Base-by-base conservation (phyloP, 2,329 filamentous ascomycete species). In the Metarhizium robertsii region DNA sequence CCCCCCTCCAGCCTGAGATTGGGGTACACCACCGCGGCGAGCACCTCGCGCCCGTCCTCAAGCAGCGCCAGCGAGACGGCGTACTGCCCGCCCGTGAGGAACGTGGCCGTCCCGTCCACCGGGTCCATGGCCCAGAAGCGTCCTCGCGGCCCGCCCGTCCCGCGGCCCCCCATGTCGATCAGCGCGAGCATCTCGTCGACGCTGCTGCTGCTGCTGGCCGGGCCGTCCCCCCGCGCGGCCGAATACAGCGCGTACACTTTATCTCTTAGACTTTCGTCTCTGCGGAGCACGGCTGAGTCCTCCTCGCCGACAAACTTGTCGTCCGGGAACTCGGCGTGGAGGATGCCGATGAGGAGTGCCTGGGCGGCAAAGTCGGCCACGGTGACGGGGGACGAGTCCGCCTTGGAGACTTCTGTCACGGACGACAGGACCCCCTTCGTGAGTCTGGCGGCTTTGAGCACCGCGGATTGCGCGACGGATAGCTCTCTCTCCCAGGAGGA, bases 321-420 rank as follows among this genome's bases (percentile, higher is more conserved):
- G 2, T 67, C 59, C 0, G 81, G 81, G 60, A 82, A 85, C 50
- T 67, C 72, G 32, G 68, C 66, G 62, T 77, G 79, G 49, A 85
- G 69, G 32, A 79, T 76, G 55, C 72, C 73, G 61, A 84, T 84
- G 61, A 86, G 74, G 40, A 85, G 71, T 10, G 82, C 81, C 65
- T 86, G 83, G 2, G 80, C 78, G 45, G 80, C 82, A 63, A 85
- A 85, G 64, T 86, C 83, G 57, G 81, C 82, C 42, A 83, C 76
- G 1, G 83, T 85, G 52, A 86, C 83, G 29, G 83, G 83, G 0
- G 77, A 79, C 51, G 74, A 70, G 65, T 86, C 83, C 55, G 71
- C 72, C 65, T 86, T 85, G 62, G 78, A 74, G 53, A 83, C 71
- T 25, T 73, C 74, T 55, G 72, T 72, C 70, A 61, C 83, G 67